phyloP scores from a whole-genome alignment of 805 yeast species.

The Tetrapisispora iriomotensis region DNA sequence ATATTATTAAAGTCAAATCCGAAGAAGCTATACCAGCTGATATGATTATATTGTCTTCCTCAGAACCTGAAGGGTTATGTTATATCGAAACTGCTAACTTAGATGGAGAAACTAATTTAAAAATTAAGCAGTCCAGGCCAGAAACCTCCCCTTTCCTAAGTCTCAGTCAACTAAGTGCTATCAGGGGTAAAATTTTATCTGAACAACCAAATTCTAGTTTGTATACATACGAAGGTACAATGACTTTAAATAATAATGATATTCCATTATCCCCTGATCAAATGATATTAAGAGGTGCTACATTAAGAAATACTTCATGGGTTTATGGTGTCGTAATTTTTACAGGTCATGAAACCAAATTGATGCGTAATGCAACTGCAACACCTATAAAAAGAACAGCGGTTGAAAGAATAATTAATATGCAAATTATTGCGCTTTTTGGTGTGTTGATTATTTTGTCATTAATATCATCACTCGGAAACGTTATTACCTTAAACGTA shows the following conservation, averaged over 20 bases:
- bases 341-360: constrained; percentile 96
- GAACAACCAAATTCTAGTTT: constrained; percentile 92
- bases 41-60: constrained; percentile 69
- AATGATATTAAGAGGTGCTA: constrained; percentile 87
- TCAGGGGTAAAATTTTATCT: constrained; percentile 57
- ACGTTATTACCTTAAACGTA: constrained; percentile 60
- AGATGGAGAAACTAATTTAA: constrained; percentile 95
- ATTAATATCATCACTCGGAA: constrained; percentile 77
- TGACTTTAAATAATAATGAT: constrained; percentile 42
- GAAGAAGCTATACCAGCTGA: constrained; percentile 96
- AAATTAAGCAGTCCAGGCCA: constrained; percentile 77
- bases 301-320: constrained; percentile 90
- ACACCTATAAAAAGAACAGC: constrained; percentile 96
- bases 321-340: constrained; percentile 86
- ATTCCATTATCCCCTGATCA: constrained; percentile 85
- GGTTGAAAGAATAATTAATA: constrained; percentile 87
- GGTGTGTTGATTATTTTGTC: constrained; percentile 67
- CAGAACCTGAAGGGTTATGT: constrained; percentile 97
- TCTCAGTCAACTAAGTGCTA: constrained; percentile 44
- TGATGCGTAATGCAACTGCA: constrained; percentile 98
- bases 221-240: constrained; percentile 89
- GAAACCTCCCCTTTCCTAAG: constrained; percentile 70
- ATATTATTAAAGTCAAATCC: constrained; percentile 69
- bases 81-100: constrained; percentile 95
- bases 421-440: constrained; percentile 84